Evolutionary conservation across 2,329 filamentous ascomycete genomes (phyloP), one percentile per base, ranked within the genome.

Genomic region (Cladosporium halotolerans): DNA sequence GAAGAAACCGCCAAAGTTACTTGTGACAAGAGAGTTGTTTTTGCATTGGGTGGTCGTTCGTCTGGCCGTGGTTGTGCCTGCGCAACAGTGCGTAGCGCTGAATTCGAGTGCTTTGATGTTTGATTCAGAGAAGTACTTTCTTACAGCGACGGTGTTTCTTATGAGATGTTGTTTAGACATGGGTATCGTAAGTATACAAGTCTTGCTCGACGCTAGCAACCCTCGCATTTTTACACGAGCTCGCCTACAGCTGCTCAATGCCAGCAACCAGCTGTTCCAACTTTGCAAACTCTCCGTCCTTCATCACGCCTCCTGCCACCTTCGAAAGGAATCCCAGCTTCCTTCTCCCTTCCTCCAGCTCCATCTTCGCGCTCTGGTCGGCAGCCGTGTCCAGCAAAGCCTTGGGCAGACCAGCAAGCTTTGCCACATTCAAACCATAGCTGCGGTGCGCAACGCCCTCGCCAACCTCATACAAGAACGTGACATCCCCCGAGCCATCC

Each of bases 401-500:
- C 55, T 80, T 79, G 0, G 92, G 90, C 40, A 99, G 80, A 48
- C 85, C 85, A 2, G 93, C 93, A 50, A 99, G 72, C 43, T 88
- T 78, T 11, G 93, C 93, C 18, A 97, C 93, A 68, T 97, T 97
- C 54, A 99, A 60, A 18, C 95, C 93, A 68, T 99, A 99, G 14
- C 88, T 95, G 4, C 93, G 81, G 75, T 97, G 91, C 8, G 93
- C 92, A 9, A 95, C 88, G 9, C 93, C 93, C 59, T 93, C 88
- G 1, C 82, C 86, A 2, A 96, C 86, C 67, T 96, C 89, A 67
- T 99, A 99, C 45, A 99, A 70, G 65, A 99, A 99, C 0, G 93
- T 96, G 41, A 99, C 86, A 43, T 95, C 85, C 58, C 89, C 82
- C 82, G 95, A 85, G 58, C 89, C 82, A 33, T 88, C 82, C 1